These are phyloP conservation scores for Cucumis melo DNA, from an alignment of 306 rosid species.

Conservation along the genomic window DNA sequence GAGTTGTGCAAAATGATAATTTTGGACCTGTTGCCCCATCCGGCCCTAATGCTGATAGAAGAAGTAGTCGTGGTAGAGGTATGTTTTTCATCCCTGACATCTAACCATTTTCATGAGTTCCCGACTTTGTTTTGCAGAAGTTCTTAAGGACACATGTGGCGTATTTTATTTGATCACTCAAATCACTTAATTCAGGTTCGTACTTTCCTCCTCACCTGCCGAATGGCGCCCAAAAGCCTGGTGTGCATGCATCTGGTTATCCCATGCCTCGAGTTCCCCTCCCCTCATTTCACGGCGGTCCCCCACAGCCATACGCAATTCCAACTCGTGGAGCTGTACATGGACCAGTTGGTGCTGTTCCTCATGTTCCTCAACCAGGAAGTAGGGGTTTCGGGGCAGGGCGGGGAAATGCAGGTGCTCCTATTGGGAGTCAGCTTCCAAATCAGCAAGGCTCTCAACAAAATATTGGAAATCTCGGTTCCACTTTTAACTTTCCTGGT, in stretches of 20 bases:
- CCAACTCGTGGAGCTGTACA: slow-evolving; percentile 95
- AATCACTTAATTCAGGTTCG: slow-evolving; percentile 39
- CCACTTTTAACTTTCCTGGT: slow-evolving; percentile 64
- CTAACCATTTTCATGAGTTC: not conserved
- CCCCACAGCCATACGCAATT: slow-evolving; percentile 96
- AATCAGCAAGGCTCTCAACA: slow-evolving; percentile 87
- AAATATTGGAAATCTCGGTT: slow-evolving; percentile 63
- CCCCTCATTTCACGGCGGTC: slow-evolving; percentile 74
- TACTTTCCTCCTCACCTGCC: slow-evolving; percentile 79
- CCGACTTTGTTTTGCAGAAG: not conserved
- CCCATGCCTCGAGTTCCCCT: slow-evolving; percentile 80
- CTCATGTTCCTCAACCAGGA: slow-evolving; percentile 92
- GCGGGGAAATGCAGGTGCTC: slow-evolving; percentile 67
- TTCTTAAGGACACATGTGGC: not conserved
- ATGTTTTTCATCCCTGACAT: slow-evolving; percentile 13
- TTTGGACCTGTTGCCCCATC: slow-evolving; percentile 48
- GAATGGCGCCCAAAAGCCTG: slow-evolving; percentile 89
- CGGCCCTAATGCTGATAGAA: slow-evolving; percentile 51
- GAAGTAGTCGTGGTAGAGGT: slow-evolving; percentile 90
- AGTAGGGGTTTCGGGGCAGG: slow-evolving; percentile 94
- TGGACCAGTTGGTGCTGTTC: slow-evolving; percentile 98
- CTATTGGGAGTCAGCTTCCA: slow-evolving; percentile 80
- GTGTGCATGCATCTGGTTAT: slow-evolving; percentile 77
- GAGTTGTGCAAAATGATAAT: slow-evolving; percentile 60
- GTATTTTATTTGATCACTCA: not conserved